Base-by-base conservation (phyloP, 1,284 basidiomycete genomes). In the Hemileia vastatrix region DNA sequence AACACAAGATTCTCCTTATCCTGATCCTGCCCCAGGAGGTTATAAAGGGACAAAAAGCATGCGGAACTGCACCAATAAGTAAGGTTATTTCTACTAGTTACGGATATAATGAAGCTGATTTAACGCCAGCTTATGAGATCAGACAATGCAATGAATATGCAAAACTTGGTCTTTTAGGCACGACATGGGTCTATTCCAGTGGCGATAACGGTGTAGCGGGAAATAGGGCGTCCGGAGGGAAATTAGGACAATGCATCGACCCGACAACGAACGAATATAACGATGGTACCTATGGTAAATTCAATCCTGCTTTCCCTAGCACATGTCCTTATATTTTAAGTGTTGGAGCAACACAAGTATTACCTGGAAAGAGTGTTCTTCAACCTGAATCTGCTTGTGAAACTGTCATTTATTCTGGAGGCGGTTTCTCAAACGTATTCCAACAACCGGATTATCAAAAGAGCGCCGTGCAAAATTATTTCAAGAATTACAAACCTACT, bases 391-490 rank as follows among this genome's bases (percentile, higher is more conserved):
- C 71, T 53, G 54, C 66, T 31, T 79, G 79, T 62, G 69, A 77
- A 63, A 72, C 77, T 57, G 76, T 77, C 18, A 74, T 76, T 52
- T 83, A 83, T 72, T 83, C 83, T 47, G 85, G 86, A 6, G 86
- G 85, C 61, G 86, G 86, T 2, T 86, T 86, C 77, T 83, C 81
- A 68, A 78, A 84, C 70, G 68, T 84, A 80, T 86, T 84, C 74
- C 24, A 76, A 21, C 79, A 80, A 8, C 84, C 84, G 0, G 13
- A 53, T 0, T 87, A 83, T 68, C 84, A 86, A 72, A 67, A 79
- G 2, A 32, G 62, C 2, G 80, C 76, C 13, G 80, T 82, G 11
- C 66, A 67, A 57, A 73, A 68, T 11, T 80, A 74, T 67, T 68
- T 80, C 64, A 72, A 66, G 31, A 68, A 63, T 70, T 62, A 61